Percentiles rank a stretch among this genome's conserved stretches.
Evolutionary conservation across 768 basidiomycete species (phyloP).

Genomic region (Lactarius sp.): DNA sequence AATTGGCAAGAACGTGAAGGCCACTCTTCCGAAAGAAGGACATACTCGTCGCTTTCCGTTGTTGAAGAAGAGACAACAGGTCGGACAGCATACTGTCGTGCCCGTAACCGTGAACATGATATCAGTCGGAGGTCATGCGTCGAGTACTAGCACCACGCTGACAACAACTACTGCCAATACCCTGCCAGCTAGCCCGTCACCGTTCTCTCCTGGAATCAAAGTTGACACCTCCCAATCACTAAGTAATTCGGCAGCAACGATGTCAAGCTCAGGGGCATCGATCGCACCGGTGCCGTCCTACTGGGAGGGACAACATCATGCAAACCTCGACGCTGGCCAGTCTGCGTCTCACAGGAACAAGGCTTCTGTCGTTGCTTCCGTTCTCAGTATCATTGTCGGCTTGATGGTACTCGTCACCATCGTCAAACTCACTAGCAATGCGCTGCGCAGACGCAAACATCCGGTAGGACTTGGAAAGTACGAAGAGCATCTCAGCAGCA

Average conservation of each 20-base stretch:
- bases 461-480: conserved; percentile 10
- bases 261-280: neutral
- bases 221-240: conserved; percentile 8
- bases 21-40: neutral
- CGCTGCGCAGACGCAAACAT: conserved; percentile 20
- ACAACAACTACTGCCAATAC: neutral
- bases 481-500: conserved; percentile 17
- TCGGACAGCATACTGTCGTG: neutral
- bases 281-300: neutral
- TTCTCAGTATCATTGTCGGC: conserved; percentile 20
- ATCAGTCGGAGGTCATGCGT: conserved; percentile 2
- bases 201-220: neutral
- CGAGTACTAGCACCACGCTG: conserved; percentile 1
- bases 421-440: conserved; percentile 22
- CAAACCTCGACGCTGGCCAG: neutral
- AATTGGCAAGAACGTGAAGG: conserved; percentile 2
- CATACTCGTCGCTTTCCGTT: conserved; percentile 11
- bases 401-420: conserved; percentile 19
- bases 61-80: conserved; percentile 17
- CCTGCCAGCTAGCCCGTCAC: conserved; percentile 1
- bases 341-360: conserved; percentile 14
- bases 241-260: conserved; percentile 11
- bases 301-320: neutral
- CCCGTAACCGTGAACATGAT: conserved; percentile 21
- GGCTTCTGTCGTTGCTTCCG: conserved; percentile 16